Evolutionary conservation across 371 early-diverging fungal species (phyloP), one percentile per base, ranked within the genome.

Genomic region (Syncephalastrum racemosum): DNA sequence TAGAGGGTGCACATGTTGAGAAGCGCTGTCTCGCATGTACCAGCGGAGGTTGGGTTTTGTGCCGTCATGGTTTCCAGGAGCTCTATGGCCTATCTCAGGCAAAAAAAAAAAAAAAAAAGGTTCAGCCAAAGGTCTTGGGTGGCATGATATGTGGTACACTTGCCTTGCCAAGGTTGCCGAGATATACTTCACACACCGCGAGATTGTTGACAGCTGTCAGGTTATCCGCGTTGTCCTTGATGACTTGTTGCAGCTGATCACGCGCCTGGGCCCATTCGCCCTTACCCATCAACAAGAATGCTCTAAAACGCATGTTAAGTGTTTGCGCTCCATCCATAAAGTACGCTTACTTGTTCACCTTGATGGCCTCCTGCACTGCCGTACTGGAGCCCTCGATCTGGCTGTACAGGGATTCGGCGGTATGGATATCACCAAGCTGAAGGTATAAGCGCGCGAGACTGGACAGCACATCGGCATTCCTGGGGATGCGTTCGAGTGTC

Each of bases 1-100:
- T 76, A 84, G 18, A 86, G 61, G 4, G 82, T 84, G 46, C 83
- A 83, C 63, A 86, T 57, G 53, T 86, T 86, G 61, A 78, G 74
- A 4, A 86, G 60, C 10, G 79, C 68, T 5, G 81, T 72, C 59
- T 80, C 83, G 43, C 83, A 80, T 7, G 73, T 74, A 4, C 84
- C 83, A 25, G 83, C 73, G 2, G 70, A 66, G 5, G 72, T 64
- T 2, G 78, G 78, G 43, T 71, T 67, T 23, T 77, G 53, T 12
- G 31, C 20, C 16, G 59, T 67, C 54, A 74, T 55, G 14, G 45
- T 58, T 31, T 68, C 65, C 43, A 79, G 36, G 12, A 64, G 41
- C 8, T 66, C 67, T 19, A 75, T 66, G 0, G 74, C 69, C 67
- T 70, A 58, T 14, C 5, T 6, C 24, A 41, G n/a, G n/a, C n/a